A percentile compares a stretch with the other conserved stretches of the same genome.
These are phyloP conservation scores for Suillus sp. DNA, from an alignment of 768 basidiomycete genomes.

Conservation along the genomic window DNA sequence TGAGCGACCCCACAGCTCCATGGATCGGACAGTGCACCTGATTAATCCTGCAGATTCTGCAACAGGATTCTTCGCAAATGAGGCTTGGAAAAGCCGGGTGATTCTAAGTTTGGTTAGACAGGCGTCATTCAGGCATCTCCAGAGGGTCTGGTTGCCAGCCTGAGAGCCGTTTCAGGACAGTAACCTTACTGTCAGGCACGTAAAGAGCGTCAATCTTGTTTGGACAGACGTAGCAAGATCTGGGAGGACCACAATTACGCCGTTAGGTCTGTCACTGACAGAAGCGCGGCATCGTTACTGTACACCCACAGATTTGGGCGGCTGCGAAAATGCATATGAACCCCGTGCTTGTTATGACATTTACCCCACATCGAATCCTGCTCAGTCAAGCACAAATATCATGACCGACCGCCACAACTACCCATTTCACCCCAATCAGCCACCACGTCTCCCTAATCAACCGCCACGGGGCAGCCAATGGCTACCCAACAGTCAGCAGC, in stretches of 20 bases:
- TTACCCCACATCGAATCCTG: constrained; percentile 4
- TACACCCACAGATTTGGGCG: constrained; percentile 31
- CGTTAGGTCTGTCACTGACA: constrained; percentile 25
- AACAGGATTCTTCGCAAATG: constrained; percentile 4
- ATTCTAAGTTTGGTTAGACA: constrained; percentile 36
- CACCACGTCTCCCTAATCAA: constrained; percentile 1
- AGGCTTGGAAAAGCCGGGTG: constrained; percentile 6
- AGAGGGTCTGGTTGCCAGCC: constrained; percentile 31
- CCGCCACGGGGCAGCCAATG: constrained; percentile 26
- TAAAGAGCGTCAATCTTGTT: constrained; percentile 24
- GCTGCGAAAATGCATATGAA: constrained; percentile 39
- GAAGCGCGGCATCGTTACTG: constrained; percentile 31
- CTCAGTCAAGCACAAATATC: constrained; percentile 8
- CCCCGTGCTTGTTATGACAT: constrained; percentile 15
- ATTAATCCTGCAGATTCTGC: constrained; percentile 21
- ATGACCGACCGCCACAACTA: constrained; percentile 37
- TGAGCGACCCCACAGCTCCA: constrained; percentile 22
- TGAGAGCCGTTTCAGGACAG: constrained; percentile 28
- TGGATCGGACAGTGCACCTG: constrained; percentile 17
- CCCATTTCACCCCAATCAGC: constrained; percentile 23
- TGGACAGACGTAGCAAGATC: constrained; percentile 32
- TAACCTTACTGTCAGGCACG: constrained; percentile 32
- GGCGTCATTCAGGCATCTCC: constrained; percentile 18
- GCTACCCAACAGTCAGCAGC: constrained; percentile 25
- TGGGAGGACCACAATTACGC: constrained; percentile 31